Evolutionary conservation across 83 land plant species (phyloP).

Genomic region (Thuja plicata): DNA sequence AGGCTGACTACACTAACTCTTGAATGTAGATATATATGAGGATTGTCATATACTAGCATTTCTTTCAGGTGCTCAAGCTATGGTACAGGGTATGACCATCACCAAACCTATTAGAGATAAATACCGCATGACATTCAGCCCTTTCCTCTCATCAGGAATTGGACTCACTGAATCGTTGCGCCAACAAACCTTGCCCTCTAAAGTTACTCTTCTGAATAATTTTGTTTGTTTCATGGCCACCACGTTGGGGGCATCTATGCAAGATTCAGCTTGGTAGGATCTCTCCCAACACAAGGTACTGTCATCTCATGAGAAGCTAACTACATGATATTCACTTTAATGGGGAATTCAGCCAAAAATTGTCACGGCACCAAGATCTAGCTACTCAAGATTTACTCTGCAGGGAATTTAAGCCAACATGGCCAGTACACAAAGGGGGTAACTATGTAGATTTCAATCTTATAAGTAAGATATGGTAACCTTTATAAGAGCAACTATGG

Average conservation of each 20-base stretch:
- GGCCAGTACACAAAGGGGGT: neutral
- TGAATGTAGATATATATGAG: neutral
- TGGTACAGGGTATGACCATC: neutral
- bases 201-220: neutral
- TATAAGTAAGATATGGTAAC: neutral
- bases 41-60: neutral
- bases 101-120: neutral
- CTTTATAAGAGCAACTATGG: neutral
- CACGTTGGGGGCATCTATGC: neutral
- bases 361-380: neutral
- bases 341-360: neutral
- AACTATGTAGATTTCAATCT: neutral
- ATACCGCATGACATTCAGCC: neutral
- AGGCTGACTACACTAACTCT: neutral
- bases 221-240: neutral
- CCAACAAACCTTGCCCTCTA: neutral
- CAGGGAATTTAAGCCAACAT: neutral
- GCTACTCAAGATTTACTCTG: neutral
- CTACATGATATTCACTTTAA: neutral
- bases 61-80: neutral
- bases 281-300: neutral
- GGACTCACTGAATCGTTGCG: neutral
- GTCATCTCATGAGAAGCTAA: neutral
- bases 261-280: neutral
- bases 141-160: neutral